Conservation (phyloP, 1,284 basidiomycete species). For the Apiotrichum gamsii region DNA sequence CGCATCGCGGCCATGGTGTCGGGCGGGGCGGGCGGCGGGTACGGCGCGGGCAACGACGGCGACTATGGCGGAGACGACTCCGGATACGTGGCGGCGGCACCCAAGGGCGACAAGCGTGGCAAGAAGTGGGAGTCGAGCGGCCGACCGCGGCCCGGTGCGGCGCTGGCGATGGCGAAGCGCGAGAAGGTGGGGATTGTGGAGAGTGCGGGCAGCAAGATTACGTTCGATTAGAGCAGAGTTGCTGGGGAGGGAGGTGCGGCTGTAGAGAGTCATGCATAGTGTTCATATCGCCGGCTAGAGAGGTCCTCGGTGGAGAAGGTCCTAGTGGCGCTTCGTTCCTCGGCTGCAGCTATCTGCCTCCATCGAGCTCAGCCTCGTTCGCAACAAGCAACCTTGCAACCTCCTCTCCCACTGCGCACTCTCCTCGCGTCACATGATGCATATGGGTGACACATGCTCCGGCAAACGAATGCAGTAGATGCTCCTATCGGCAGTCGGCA, state of each 20-base stretch:
- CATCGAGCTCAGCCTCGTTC: no score
- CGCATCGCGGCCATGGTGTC: conserved; percentile 14
- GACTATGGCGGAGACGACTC: not conserved
- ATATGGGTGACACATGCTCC: not conserved
- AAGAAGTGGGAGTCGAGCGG: conserved; percentile 46
- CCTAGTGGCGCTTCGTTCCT: no score
- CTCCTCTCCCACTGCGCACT: no score
- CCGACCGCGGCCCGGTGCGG: conserved; percentile 79
- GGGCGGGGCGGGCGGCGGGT: conserved; percentile 3
- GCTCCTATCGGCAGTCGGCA: no score
- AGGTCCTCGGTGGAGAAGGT: no score
- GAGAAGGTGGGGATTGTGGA: conserved; percentile 79
- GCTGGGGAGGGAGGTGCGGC: no score
- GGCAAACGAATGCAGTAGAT: not conserved
- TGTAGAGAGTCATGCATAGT: no score
- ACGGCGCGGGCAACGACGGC: not conserved
- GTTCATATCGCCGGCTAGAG: no score
- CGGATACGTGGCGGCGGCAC: conserved; percentile 1
- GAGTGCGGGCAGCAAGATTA: conserved; percentile 66
- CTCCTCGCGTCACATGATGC: no score
- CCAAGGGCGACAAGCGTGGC: conserved; percentile 27
- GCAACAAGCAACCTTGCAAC: no score
- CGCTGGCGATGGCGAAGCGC: conserved; percentile 77
- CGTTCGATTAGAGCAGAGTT: conserved; percentile 58
- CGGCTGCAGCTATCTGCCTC: no score